Conservation (phyloP, 371 early-diverging fungal species). For the Mucor lusitanicus region DNA sequence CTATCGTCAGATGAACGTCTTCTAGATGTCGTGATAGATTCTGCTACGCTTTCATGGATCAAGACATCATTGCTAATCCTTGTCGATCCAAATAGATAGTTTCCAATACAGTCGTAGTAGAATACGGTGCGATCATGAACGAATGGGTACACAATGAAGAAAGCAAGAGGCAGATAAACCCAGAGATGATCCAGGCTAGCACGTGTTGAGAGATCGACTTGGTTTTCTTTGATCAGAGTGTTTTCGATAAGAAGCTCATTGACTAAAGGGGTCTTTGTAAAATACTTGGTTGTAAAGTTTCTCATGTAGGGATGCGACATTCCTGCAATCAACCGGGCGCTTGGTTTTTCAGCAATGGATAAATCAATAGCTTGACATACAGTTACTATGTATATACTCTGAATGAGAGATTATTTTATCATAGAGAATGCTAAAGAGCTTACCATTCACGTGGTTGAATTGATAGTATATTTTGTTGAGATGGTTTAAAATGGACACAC, state of each 20-base stretch:
- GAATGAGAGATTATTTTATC: too few relatives aligned
- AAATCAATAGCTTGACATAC: background rate
- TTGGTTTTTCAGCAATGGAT: background rate
- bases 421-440: too few relatives aligned
- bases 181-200: background rate
- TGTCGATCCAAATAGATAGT: background rate
- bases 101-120: background rate
- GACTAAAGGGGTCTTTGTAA: background rate
- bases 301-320: background rate
- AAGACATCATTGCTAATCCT: background rate
- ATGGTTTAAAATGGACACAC: background rate
- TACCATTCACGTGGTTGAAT: background rate
- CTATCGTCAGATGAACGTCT: background rate
- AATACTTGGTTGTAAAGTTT: background rate
- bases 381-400: background rate
- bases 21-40: background rate
- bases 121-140: background rate
- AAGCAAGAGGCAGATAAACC: background rate
- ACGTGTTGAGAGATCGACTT: too few relatives aligned
- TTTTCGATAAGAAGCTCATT: background rate
- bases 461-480: background rate
- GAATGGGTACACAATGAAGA: background rate
- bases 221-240: background rate
- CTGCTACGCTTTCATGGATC: background rate
- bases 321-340: background rate